phyloP scores from a whole-genome alignment of 768 basidiomycete genomes.

The Trichaptum fuscoviolaceum region DNA sequence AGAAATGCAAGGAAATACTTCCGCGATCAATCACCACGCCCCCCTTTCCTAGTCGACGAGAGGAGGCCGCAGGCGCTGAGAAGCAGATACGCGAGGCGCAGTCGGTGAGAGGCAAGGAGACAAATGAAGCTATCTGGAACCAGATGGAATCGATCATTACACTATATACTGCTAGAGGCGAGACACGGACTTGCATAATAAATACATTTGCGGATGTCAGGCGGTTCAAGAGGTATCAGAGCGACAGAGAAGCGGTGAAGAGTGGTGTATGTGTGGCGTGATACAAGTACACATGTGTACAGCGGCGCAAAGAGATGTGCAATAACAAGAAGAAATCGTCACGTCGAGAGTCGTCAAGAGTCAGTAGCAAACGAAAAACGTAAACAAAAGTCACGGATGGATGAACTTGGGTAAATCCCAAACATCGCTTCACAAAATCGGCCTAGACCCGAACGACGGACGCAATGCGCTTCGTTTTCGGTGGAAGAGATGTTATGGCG shows the following conservation, averaged over 20 bases:
- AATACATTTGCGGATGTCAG: conserved; percentile 1
- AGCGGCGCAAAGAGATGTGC: neutral
- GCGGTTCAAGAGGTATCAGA: neutral
- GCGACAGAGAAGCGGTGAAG: neutral
- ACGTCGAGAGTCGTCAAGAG: neutral
- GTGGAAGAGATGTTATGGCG: neutral
- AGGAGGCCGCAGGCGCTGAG: neutral
- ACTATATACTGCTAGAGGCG: neutral
- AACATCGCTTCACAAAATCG: neutral
- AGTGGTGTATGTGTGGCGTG: neutral
- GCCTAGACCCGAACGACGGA: neutral
- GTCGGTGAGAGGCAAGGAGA: neutral
- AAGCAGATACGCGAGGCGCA: neutral
- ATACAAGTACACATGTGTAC: neutral
- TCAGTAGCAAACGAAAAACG: neutral
- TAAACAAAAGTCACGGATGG: neutral
- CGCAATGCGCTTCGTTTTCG: neutral
- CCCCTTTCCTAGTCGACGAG: neutral
- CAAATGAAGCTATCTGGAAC: neutral
- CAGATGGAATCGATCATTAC: neutral
- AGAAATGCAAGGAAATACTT: neutral
- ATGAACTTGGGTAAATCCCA: neutral
- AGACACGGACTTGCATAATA: neutral
- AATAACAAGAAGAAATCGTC: neutral
- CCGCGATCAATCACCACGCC: neutral